Percentiles rank a stretch among this genome's conserved stretches.
phyloP scores from a whole-genome alignment of 1,284 basidiomycete species.

The Malassezia slooffiae region DNA sequence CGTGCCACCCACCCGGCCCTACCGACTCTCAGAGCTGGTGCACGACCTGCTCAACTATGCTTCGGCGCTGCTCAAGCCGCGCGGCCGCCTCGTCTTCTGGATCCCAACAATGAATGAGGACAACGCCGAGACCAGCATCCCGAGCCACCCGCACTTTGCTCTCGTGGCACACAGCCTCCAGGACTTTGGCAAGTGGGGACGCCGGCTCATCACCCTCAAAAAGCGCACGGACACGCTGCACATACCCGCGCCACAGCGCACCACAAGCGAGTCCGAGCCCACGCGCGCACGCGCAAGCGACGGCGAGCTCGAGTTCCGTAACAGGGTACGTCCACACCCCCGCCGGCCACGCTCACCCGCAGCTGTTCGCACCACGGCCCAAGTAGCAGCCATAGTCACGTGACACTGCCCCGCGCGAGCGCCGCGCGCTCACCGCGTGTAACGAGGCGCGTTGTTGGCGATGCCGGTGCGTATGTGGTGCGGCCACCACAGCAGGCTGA shows the following conservation, averaged over 20 bases:
- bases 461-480: too few species aligned
- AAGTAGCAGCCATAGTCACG: neutral
- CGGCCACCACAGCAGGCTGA: too few species aligned
- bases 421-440: neutral
- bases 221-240: conserved; percentile 21
- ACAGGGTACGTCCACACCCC: conserved; percentile 15
- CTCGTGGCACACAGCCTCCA: conserved; percentile 67
- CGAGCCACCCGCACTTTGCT: conserved; percentile 50
- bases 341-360: neutral
- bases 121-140: conserved; percentile 22
- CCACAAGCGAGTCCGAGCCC: conserved; percentile 5
- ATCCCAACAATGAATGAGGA: conserved; percentile 37
- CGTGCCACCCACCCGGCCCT: conserved; percentile 66
- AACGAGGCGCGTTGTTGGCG: too few species aligned
- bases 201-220: conserved; percentile 48
- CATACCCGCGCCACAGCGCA: conserved; percentile 16
- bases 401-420: neutral
- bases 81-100: conserved; percentile 81
- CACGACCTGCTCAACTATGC: conserved; percentile 71
- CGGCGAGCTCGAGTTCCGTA: conserved; percentile 32
- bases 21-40: conserved; percentile 76
- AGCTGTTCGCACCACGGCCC: conserved; percentile 4
- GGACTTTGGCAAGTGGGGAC: conserved; percentile 89
- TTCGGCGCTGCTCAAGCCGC: conserved; percentile 70
- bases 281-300: conserved; percentile 23